Conservation (phyloP, 306 rosid species). For the Geum urbanum region DNA sequence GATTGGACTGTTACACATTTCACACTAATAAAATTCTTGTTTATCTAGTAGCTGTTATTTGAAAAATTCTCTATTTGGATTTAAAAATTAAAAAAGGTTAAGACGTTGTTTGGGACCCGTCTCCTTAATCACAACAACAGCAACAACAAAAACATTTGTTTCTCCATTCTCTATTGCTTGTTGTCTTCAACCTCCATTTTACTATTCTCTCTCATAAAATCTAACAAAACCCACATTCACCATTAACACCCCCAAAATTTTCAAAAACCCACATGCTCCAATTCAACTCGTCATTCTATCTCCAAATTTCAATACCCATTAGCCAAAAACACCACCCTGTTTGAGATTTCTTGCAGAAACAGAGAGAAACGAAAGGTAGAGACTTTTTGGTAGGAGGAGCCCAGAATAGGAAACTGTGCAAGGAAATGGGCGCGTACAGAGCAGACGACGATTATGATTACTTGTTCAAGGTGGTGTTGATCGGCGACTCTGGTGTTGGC, state of each 20-base stretch:
- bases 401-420: constrained; percentile 9
- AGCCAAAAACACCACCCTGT: not conserved
- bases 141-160: no score
- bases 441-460: constrained; percentile 85
- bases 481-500: constrained; percentile 86
- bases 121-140: not conserved
- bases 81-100: not conserved
- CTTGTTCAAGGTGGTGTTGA: constrained; percentile 75
- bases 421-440: constrained; percentile 65
- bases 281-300: not conserved
- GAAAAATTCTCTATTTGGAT: not conserved
- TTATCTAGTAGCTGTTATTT: not conserved
- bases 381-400: not conserved
- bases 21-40: not conserved
- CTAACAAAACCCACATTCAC: constrained; percentile 13
- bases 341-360: not conserved
- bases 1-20: not conserved
- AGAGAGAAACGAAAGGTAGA: not conserved
- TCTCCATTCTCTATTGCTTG: constrained; percentile 25
- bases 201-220: constrained; percentile 25
- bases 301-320: constrained; percentile 6
- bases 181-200: constrained; percentile 18
- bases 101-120: constrained; percentile 6
- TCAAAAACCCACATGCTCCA: constrained; percentile 12
- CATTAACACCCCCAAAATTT: not conserved